Evolutionary conservation across 768 basidiomycete species (phyloP).

Genomic region (Suillus clintonianus): DNA sequence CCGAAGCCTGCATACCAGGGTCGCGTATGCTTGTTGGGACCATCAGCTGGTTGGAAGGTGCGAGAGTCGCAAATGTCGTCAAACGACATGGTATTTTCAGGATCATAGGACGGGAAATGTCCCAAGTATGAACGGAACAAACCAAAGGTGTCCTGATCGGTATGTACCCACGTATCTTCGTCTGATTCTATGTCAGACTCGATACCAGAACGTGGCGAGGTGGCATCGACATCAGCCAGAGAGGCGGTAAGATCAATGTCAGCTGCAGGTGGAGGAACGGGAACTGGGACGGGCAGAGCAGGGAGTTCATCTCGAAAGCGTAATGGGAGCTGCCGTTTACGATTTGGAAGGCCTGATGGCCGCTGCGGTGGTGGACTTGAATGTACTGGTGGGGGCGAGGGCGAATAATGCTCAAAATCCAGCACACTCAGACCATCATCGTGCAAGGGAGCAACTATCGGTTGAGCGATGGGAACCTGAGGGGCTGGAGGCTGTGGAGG

Average conservation of each 20-base stretch:
- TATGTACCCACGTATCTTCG: slow-evolving; percentile 15
- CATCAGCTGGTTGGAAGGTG: neutral
- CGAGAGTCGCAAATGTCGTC: neutral
- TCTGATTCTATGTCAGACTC: slow-evolving; percentile 3
- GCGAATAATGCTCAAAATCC: neutral
- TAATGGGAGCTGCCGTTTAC: neutral
- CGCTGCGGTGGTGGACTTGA: neutral
- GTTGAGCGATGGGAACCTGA: neutral
- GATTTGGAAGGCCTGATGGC: slow-evolving; percentile 3
- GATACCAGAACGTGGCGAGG: neutral
- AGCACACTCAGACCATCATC: neutral
- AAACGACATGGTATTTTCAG: neutral
- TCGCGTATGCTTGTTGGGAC: slow-evolving; percentile 18
- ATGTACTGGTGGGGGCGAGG: neutral
- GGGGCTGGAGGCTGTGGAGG: neutral
- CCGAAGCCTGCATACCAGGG: neutral
- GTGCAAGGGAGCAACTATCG: neutral
- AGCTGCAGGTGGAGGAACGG: slow-evolving; percentile 8
- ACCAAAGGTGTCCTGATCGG: slow-evolving; percentile 17
- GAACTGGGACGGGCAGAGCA: neutral
- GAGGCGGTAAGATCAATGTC: neutral
- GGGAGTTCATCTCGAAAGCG: neutral
- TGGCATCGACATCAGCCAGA: slow-evolving; percentile 11
- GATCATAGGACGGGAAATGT: neutral
- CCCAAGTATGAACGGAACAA: neutral